Evolutionary conservation across 169 alveolate species (phyloP), one percentile per base, ranked within the genome.

Genomic region (Babesia ovata): DNA sequence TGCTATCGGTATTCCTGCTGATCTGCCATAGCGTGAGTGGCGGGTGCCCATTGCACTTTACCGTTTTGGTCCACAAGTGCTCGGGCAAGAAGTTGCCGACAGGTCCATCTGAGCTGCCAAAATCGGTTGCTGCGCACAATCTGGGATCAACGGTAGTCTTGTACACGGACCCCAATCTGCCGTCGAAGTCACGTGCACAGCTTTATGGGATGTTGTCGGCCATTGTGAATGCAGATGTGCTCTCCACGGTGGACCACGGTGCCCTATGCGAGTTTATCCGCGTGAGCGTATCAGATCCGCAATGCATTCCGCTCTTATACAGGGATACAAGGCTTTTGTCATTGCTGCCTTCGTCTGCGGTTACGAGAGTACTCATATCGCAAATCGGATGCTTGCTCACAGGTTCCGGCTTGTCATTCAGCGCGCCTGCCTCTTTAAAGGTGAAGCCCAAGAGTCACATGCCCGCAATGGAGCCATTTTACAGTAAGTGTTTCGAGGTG

Each of bases 171-270:
- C 28, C 72, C 21, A 56, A 39, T 12, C 52, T 71, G 4, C 81
- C 70, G 10, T 71, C 73, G 22, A 21, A 17, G 49, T 11, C 50
- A 12, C 45, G 81, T 2, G 4, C 54, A 19, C 49, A 59, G 53
- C 72, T 71, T 39, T 71, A 71, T 39, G 10, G 17, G 54, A 67
- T 67, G 76, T n/a, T 67, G 33, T 67, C 76, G 36, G n/a, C 76
- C 4, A 49, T 50, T 8, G 24, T 53, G 52, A 22, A n/a, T 11
- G 54, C 36, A 0, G 65, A 67, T n/a, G 11, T 33, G 28, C 12
- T 67, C 0, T 67, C 76, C 9, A 52, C 65, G 33, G 21, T 67
- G 36, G 65, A 67, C 66, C 39, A 29, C 65, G 45, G 44, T n/a
- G 56, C 29, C 8, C 14, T 67, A 42, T 21, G 44, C 17, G 76